Evolutionary conservation across 1,139 yeast species (phyloP).

Genomic region (Pichia sp.): DNA sequence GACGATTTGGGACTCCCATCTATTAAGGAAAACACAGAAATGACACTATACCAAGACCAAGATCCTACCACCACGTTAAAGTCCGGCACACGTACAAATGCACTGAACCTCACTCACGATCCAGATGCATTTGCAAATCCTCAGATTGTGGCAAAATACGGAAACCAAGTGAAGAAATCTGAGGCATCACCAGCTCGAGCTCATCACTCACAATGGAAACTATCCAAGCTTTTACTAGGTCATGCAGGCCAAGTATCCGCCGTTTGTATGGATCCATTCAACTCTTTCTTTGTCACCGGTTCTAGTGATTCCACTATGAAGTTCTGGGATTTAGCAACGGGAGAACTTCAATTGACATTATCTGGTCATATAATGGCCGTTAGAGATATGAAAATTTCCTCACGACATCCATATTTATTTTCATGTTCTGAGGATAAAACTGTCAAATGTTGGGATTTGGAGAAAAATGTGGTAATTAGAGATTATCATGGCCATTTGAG

Average conservation of each 20-base stretch:
- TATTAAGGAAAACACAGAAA: conserved; percentile 1
- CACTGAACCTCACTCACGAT: no score
- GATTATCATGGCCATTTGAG: conserved; percentile 94
- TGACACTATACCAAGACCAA: conserved; percentile 12
- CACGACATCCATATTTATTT: conserved; percentile 78
- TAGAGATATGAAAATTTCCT: conserved; percentile 65
- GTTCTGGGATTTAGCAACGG: conserved; percentile 83
- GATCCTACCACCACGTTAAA: no score
- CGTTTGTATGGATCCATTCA: conserved; percentile 75
- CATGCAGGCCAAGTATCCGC: conserved; percentile 92
- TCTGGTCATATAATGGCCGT: conserved; percentile 93
- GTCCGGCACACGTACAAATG: background rate
- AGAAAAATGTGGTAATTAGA: conserved; percentile 71
- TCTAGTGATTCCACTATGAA: conserved; percentile 84
- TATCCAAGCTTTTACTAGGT: conserved; percentile 72
- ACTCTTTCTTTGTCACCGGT: conserved; percentile 90
- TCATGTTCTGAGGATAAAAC: conserved; percentile 92
- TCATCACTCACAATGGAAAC: conserved; percentile 44
- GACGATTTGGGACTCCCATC: conserved; percentile 10
- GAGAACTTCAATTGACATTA: conserved; percentile 61
- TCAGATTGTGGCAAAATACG: conserved; percentile 20
- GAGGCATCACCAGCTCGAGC: background rate
- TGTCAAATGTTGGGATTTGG: conserved; percentile 96
- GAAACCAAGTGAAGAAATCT: conserved; percentile 31
- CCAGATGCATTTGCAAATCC: conserved; percentile 23